Conservation (phyloP, 805 yeast genomes). For the Candida tallmaniae region DNA sequence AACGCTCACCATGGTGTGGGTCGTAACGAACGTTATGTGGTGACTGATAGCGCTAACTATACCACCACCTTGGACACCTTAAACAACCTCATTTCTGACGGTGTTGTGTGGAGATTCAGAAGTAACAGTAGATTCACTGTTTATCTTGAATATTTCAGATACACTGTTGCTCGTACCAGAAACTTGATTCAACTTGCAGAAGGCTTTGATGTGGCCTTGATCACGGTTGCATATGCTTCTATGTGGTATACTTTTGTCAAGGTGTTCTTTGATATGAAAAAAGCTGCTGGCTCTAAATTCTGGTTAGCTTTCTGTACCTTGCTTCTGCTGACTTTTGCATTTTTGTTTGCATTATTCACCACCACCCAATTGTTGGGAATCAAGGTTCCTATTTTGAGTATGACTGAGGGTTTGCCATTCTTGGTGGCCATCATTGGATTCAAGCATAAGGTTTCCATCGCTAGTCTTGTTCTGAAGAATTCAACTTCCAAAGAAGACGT, state of each 20-base stretch:
- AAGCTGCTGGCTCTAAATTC: constrained; percentile 69
- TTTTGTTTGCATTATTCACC: constrained; percentile 66
- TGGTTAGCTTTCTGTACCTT: constrained; percentile 84
- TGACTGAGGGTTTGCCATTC: constrained; percentile 91
- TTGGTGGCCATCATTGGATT: constrained; percentile 90
- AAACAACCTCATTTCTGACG: constrained; percentile 29
- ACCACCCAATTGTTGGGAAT: constrained; percentile 53
- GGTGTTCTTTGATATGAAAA: constrained; percentile 69
- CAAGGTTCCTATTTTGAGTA: constrained; percentile 64
- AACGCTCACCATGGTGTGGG: constrained; percentile 36
- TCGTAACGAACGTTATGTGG: constrained; percentile 40
- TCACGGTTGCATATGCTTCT: constrained; percentile 76
- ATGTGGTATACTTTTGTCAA: constrained; percentile 81
- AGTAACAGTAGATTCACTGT: constrained; percentile 52
- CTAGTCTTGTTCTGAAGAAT: constrained; percentile 51
- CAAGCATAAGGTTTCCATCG: constrained; percentile 73
- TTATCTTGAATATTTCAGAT: constrained; percentile 48
- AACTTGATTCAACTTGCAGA: constrained; percentile 67
- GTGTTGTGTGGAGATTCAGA: constrained; percentile 59
- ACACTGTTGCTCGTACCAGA: constrained; percentile 35
- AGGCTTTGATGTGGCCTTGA: constrained; percentile 75
- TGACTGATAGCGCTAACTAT: constrained; percentile 27
- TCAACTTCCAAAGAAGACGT: constrained; percentile 38
- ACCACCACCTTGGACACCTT: constrained; percentile 18
- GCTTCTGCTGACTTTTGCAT: constrained; percentile 75